Percentiles rank a stretch among this genome's conserved stretches.
Evolutionary conservation across 768 basidiomycete genomes (phyloP).

Genomic region (Termitomyces heimii): DNA sequence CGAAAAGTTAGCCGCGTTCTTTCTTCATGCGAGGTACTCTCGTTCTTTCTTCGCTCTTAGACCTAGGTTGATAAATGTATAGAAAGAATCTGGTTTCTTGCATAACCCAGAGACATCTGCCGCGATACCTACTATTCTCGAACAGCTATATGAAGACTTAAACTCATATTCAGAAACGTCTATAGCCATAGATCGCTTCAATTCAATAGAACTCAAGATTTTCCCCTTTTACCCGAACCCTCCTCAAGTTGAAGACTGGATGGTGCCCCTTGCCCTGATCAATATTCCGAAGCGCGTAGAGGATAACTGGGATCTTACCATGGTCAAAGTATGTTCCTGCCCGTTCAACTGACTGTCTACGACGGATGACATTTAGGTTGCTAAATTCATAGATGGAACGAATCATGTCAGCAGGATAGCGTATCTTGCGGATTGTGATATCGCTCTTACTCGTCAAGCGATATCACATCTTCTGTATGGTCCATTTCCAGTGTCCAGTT

Average conservation of each 20-base stretch:
- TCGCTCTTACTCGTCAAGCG: slow-evolving; percentile 75
- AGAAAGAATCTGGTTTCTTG: slow-evolving; percentile 89
- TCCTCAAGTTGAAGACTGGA: slow-evolving; percentile 85
- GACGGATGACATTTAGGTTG: slow-evolving; percentile 44
- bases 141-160: slow-evolving; percentile 94
- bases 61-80: not conserved
- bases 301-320: slow-evolving; percentile 94
- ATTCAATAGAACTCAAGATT: slow-evolving; percentile 92
- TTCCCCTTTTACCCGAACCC: slow-evolving; percentile 98
- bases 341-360: not conserved
- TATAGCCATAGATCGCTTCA: slow-evolving; percentile 86
- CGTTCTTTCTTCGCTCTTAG: not conserved
- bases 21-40: slow-evolving; percentile 78
- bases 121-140: slow-evolving; percentile 76
- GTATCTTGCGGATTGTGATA: slow-evolving; percentile 84
- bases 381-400: slow-evolving; percentile 80
- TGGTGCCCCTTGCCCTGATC: slow-evolving; percentile 88
- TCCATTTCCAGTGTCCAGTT: not conserved
- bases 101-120: slow-evolving; percentile 65
- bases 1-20: slow-evolving; percentile 91
- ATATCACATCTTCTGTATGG: slow-evolving; percentile 88
- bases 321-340: slow-evolving; percentile 57
- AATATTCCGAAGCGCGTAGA: slow-evolving; percentile 77
- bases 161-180: slow-evolving; percentile 97
- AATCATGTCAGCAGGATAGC: slow-evolving; percentile 92